Evolutionary conservation across 2,329 filamentous ascomycete genomes (phyloP), one percentile per base, ranked within the genome.

Genomic region (Metarhizium sp.): DNA sequence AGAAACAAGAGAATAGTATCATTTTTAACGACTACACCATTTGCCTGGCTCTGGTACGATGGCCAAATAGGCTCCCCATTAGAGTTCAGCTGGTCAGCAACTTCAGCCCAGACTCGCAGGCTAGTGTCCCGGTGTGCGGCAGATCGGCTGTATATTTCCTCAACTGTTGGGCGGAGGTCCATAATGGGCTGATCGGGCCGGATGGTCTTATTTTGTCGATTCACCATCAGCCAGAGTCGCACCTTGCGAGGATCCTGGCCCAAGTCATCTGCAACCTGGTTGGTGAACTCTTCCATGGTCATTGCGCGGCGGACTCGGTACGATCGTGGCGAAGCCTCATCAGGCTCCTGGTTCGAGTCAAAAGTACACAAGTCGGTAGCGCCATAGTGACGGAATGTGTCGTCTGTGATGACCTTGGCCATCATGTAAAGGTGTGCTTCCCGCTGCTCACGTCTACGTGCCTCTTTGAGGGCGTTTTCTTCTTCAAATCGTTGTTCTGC

Each of bases 171-270:
- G 5, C 86, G 79, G 2, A 84, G 73, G 65, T 95, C 91, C 67
- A 82, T 82, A 51, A 99, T 84, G 0, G 91, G 89, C 57, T 90
- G 86, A 67, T 99, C 94, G 0, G 95, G 94, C 18, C 94, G 84
- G 42, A 90, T 87, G 0, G 94, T 99, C 71, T 96, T 96, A 69
- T 99, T 99, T 69, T 99, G 94, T 11, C 94, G 87, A 67, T 96
- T 97, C 1, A 99, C 94, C 92, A 99, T 96, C 54, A 90, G 84
- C 95, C 94, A 99, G 18, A 96, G 81, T 25, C 94, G 84, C 29
- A 97, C 73, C 58, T 82, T 81, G 55, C 84, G 83, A 0, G 86
- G 77, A 48, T 92, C 84, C 51, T 87, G 71, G 0, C 76, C 78
- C 51, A 87, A 77, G 55, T 95, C 87, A 43, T 82, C 72, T 0